phyloP scores from a whole-genome alignment of 495 filamentous ascomycete genomes.

The Rhypophila decipiens region DNA sequence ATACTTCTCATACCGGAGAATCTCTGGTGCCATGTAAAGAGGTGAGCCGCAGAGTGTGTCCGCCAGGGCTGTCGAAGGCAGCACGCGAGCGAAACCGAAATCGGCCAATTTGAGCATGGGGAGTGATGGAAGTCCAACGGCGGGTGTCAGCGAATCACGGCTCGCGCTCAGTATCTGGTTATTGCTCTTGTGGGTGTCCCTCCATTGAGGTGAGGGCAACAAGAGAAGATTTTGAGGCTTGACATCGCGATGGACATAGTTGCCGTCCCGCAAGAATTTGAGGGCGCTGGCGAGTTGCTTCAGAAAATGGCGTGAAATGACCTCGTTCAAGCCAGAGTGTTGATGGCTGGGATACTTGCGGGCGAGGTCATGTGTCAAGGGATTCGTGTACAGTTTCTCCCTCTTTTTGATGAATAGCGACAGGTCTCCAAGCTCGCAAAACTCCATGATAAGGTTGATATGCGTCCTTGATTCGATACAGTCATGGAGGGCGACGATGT shows the following conservation, averaged over 20 bases:
- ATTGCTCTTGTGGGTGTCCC: constrained; percentile 29
- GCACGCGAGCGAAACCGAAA: constrained; percentile 90
- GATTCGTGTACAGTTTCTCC: constrained; percentile 66
- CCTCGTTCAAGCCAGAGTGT: constrained; percentile 82
- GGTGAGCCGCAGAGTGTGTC: constrained; percentile 98
- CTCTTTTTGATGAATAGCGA: constrained; percentile 93
- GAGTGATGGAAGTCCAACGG: constrained; percentile 74
- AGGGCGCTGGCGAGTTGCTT: constrained; percentile 93
- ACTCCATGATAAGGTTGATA: constrained; percentile 98
- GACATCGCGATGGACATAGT: constrained; percentile 93
- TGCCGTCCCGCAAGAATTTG: constrained; percentile 73
- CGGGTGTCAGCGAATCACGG: constrained; percentile 69
- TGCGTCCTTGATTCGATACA: constrained; percentile 79
- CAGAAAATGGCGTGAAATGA: constrained; percentile 88
- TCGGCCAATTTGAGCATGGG: constrained; percentile 97
- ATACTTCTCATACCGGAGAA: constrained; percentile 94
- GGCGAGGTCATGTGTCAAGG: constrained; percentile 76
- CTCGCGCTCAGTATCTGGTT: constrained; percentile 55
- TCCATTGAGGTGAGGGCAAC: constrained; percentile 69
- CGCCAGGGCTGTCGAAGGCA: constrained; percentile 82
- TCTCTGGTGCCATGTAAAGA: constrained; percentile 98
- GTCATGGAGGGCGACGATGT: constrained; percentile 93
- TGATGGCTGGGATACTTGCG: constrained; percentile 80
- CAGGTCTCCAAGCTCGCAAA: constrained; percentile 89
- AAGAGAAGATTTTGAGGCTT: constrained; percentile 95